Base-by-base conservation (phyloP, 2,329 filamentous ascomycete species). In the Claviceps pazoutovae region DNA sequence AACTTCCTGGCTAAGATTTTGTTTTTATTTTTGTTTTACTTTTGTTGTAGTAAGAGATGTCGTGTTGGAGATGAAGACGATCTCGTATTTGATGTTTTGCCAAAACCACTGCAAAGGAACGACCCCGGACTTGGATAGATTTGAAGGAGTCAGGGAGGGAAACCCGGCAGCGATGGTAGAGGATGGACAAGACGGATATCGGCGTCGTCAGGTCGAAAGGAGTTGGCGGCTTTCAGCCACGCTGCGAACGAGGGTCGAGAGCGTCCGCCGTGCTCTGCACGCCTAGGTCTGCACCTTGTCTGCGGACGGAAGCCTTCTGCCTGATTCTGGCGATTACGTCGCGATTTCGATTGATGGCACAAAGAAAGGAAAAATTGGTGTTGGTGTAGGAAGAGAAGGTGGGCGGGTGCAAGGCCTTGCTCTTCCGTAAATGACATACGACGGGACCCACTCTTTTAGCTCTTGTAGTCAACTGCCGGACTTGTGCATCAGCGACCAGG, bases 341-440 rank as follows among this genome's bases (percentile, higher is more conserved):
- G 49, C 46, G n/a, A 36, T 44, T 42, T 37, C 34, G 44, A 26
- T 13, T 36, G 44, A 47, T 21, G 11, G 23, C 6, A 16, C 17
- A 14, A 17, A 21, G 30, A 38, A 44, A 19, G 17, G 45, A 19
- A 41, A 38, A 19, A 44, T 13, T 21, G 23, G 14, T 46, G 38
- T 17, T 37, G 43, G 14, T 34, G 37, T 17, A 37, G 19, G 44
- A 26, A n/a, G 39, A n/a, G 17, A 37, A 49, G 45, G 45, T 46
- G 30, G 30, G 30, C 9, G 9, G 30, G 9, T 34, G 30, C 30
- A 11, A 11, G 30, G 30, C 30, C 30, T 34, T 11, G 30, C 30
- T 34, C 30, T 48, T 44, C 19, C 50, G 49, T 46, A 56, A 21
- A 57, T 60, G 58, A 60, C 58, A 58, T 60, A 55, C 44, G 42